Conservation (phyloP, 495 filamentous ascomycete genomes). For the Pyrenopolyporus hunteri region DNA sequence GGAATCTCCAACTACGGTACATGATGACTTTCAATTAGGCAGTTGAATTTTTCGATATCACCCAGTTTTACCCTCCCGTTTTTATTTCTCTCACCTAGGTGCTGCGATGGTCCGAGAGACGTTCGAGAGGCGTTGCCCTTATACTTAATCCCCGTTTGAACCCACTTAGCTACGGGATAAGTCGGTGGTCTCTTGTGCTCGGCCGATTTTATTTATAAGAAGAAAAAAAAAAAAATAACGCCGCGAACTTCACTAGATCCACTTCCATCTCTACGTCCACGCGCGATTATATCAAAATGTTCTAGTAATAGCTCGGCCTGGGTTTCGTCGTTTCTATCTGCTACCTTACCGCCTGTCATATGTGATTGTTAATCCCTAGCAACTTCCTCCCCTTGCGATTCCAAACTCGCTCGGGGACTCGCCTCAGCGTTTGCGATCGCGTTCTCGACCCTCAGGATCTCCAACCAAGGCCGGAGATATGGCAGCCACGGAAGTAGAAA, state of each 20-base stretch:
- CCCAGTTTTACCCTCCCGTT: slow-evolving; percentile 1
- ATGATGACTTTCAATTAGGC: slow-evolving; percentile 34
- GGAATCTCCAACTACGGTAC: slow-evolving; percentile 30
- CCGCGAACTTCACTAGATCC: slow-evolving; percentile 25
- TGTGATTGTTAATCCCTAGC: slow-evolving; percentile 35
- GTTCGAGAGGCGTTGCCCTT: slow-evolving; percentile 8
- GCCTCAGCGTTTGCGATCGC: slow-evolving; percentile 1
- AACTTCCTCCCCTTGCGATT: slow-evolving; percentile 6
- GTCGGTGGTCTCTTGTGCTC: slow-evolving; percentile 22
- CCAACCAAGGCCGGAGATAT: slow-evolving; percentile 21
- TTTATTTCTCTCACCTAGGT: slow-evolving; percentile 11
- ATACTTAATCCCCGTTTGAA: slow-evolving; percentile 34
- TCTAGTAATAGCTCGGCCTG: slow-evolving; percentile 28
- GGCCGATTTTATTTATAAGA: slow-evolving; percentile 15
- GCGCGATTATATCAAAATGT: slow-evolving; percentile 34
- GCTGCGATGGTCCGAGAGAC: slow-evolving; percentile 18
- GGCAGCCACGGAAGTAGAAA: slow-evolving; percentile 28
- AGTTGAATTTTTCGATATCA: slow-evolving; percentile 15
- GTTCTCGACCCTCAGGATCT: slow-evolving; percentile 4
- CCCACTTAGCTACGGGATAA: slow-evolving; percentile 38
- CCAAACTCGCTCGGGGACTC: slow-evolving; percentile 10
- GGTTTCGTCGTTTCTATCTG: slow-evolving; percentile 37
- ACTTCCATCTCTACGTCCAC: slow-evolving; percentile 25
- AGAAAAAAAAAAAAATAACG: slow-evolving; percentile 26
- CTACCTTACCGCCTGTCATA: slow-evolving; percentile 29